A percentile compares a stretch with the other conserved stretches of the same genome.
Conservation (phyloP, 1,284 basidiomycete genomes). For the Ganoderma sinense region DNA sequence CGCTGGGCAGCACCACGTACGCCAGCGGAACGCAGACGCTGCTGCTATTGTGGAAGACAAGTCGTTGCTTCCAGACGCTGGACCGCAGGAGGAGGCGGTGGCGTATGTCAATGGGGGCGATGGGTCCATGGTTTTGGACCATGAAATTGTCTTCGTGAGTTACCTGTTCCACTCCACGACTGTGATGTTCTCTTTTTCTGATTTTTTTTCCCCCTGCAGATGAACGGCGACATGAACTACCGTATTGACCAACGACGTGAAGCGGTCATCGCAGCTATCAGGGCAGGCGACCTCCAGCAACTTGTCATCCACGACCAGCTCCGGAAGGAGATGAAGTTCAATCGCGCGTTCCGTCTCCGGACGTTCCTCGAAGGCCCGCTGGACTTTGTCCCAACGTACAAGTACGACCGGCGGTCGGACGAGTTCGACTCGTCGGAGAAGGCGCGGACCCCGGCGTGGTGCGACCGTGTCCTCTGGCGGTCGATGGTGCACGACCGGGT, state of each 20-base stretch:
- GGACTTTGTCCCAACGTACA: slow-evolving; percentile 92
- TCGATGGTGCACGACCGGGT: slow-evolving; percentile 65
- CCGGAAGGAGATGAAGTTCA: slow-evolving; percentile 85
- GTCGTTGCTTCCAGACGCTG: slow-evolving; percentile 63
- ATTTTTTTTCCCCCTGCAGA: slow-evolving; percentile 44
- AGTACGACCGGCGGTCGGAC: slow-evolving; percentile 85
- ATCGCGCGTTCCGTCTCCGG: slow-evolving; percentile 87
- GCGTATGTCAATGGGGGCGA: slow-evolving; percentile 92
- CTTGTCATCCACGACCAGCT: slow-evolving; percentile 90
- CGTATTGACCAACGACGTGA: slow-evolving; percentile 93
- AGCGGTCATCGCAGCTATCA: slow-evolving; percentile 74
- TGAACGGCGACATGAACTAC: slow-evolving; percentile 90
- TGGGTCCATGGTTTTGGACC: slow-evolving; percentile 93
- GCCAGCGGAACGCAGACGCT: slow-evolving; percentile 87
- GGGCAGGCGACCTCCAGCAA: slow-evolving; percentile 66
- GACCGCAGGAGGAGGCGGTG: slow-evolving; percentile 46
- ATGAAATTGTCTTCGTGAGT: slow-evolving; percentile 92
- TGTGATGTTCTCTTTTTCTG: not conserved
- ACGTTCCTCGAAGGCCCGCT: slow-evolving; percentile 86
- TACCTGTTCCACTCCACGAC: not conserved
- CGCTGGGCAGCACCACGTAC: slow-evolving; percentile 87
- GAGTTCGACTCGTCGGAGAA: slow-evolving; percentile 93
- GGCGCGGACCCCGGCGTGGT: slow-evolving; percentile 92
- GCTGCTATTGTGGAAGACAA: slow-evolving; percentile 88
- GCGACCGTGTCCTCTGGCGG: slow-evolving; percentile 93